Conservation (phyloP, 2,329 filamentous ascomycete species). For the Phoma sp. region DNA sequence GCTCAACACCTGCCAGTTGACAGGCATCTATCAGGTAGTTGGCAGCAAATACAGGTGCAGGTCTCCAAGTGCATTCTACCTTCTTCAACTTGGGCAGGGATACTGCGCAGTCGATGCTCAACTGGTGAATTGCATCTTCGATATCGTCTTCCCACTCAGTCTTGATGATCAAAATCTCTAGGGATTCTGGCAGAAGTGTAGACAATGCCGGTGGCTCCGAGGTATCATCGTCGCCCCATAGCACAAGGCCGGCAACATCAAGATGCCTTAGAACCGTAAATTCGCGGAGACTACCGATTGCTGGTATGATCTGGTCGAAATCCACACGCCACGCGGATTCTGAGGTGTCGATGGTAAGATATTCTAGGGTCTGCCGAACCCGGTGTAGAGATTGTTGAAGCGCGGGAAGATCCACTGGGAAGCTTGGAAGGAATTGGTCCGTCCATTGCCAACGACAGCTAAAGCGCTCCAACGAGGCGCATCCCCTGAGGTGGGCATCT, state of each 20-base stretch:
- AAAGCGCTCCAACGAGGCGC: neutral
- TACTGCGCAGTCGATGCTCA: conserved; percentile 10
- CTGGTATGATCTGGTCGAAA: conserved; percentile 13
- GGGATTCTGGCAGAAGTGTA: conserved; percentile 17
- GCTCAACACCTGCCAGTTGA: neutral
- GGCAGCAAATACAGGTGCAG: neutral
- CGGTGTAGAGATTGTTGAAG: neutral
- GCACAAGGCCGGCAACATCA: conserved; percentile 23
- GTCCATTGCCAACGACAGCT: conserved; percentile 11
- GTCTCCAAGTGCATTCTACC: conserved; percentile 7
- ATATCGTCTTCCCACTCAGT: conserved; percentile 29
- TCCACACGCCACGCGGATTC: conserved; percentile 2
- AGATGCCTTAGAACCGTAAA: conserved; percentile 22
- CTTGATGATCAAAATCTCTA: conserved; percentile 23
- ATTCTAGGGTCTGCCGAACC: neutral
- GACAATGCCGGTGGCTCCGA: conserved; percentile 9
- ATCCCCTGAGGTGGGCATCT: neutral
- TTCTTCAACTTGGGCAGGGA: neutral
- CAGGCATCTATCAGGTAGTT: neutral
- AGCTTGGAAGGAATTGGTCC: neutral
- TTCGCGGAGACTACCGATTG: conserved; percentile 20
- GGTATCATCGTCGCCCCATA: conserved; percentile 21
- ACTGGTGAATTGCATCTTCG: conserved; percentile 10
- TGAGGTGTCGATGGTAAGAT: conserved; percentile 6
- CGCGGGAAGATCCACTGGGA: neutral